Conservation (phyloP, 306 rosid species). For the Begonia loranthoides region DNA sequence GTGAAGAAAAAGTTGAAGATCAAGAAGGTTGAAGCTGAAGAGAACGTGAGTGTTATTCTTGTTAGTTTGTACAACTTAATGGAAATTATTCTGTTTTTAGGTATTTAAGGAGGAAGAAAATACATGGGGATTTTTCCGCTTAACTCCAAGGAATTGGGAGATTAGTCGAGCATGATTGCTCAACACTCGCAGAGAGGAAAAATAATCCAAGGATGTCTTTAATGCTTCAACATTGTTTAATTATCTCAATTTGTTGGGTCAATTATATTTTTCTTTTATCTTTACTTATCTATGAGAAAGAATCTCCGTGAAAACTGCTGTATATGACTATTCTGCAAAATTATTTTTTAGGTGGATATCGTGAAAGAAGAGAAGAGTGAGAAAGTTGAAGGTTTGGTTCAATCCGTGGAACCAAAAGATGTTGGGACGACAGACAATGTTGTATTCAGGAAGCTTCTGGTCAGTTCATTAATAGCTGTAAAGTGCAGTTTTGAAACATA, state of each 20-base stretch:
- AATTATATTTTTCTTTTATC: too few species aligned
- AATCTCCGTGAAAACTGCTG: too few species aligned
- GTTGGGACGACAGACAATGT: slow-evolving; percentile 32
- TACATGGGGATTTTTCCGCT: too few species aligned
- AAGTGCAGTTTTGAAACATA: slow-evolving; percentile 24
- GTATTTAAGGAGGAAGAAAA: background rate
- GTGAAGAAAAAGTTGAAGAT: slow-evolving; percentile 15
- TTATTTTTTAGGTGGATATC: slow-evolving; percentile 22
- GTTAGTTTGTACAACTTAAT: background rate
- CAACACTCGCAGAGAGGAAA: too few species aligned
- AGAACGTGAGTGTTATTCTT: slow-evolving; percentile 26
- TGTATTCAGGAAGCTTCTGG: slow-evolving; percentile 79
- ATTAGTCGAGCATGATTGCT: too few species aligned
- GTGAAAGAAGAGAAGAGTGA: slow-evolving; percentile 22
- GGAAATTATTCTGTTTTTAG: too few species aligned
- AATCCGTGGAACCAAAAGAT: slow-evolving; percentile 18
- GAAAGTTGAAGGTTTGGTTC: slow-evolving; percentile 11
- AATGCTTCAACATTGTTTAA: too few species aligned
- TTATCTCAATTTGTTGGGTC: too few species aligned
- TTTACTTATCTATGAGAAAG: too few species aligned
- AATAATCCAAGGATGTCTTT: too few species aligned
- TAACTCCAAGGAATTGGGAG: too few species aligned
- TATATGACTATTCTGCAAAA: too few species aligned
- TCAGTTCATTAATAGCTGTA: slow-evolving; percentile 41
- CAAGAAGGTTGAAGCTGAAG: slow-evolving; percentile 24